Base-by-base conservation (phyloP, 176 grass and related monocot genomes). In the Aegilops longissima region DNA sequence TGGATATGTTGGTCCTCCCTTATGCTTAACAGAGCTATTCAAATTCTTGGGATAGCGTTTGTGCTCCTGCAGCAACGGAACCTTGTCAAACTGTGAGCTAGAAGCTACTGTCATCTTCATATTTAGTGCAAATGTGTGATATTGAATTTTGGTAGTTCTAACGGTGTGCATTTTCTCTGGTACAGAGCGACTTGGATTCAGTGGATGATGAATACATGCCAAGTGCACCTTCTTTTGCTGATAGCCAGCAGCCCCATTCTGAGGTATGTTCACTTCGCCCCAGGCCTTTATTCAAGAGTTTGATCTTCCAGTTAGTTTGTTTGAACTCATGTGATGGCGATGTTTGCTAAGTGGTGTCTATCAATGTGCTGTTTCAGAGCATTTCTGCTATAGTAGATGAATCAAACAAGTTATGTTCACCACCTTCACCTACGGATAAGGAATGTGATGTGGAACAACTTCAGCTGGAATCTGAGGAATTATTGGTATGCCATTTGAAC, bases 1-100 rank as follows among this genome's bases (percentile, higher is more conserved):
- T 76, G 14, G 0, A 61, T 2, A 2, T 8, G 23, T 75, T 0
- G 11, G 24, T 74, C n/a, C 3, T 70, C 83, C 12, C 6, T 47
- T 80, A 8, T 91, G 69, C 20, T 68, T 52, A 12, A 17, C 61
- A 91, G 82, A 85, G 70, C 49, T 64, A 64, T 76, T 81, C 86
- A 33, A 65, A 85, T 77, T 81, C 86, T 7, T 91, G 90, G 86
- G 86, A 77, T 58, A 18, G 51, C 4, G 4, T 52, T 25, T 91
- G 63, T 85, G 62, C 51, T 70, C 38, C 82, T 64, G 49, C 16
- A 62, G 23, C 49, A 18, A 49, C 17, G 7, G 83, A 68, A 11
- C 31, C 39, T 61, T n/a, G 34, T 1, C 34, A 81, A 21, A 69
- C 30, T 35, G 77, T 85, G 61, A 85, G 83, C 47, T 35, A 58